Evolutionary conservation across 2,329 filamentous ascomycete genomes (phyloP), one percentile per base, ranked within the genome.

Genomic region (Diatrype stigma): DNA sequence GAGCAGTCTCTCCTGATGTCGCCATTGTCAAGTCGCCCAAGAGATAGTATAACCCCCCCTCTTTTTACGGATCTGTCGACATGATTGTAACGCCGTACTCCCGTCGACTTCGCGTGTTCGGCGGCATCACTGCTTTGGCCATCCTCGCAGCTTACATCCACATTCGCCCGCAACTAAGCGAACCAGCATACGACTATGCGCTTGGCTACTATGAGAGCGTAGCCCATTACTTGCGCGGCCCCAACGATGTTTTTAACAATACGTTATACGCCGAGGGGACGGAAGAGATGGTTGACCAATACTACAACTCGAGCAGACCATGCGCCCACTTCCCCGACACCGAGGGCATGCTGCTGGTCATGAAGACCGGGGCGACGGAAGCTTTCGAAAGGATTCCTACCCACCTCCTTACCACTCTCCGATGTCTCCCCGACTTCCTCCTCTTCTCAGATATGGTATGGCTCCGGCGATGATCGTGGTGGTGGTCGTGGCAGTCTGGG

Each of bases 351-450:
- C 68, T 76, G 30, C 65, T 83, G 26, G 71, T 83, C 50, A 76
- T 84, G 68, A 84, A 84, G 67, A 83, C 81, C 1, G 80, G 80
- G 44, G 78, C 79, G 2, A 80, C 78, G 42, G 79, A 82, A 60
- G 69, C 75, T 12, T 78, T 72, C 57, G 72, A 78, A 23, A 77
- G 77, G 55, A 63, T 84, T 3, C 79, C 80, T 7, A 77, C 76
- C 2, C 80, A 83, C 52, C 68, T 84, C 21, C 67, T 81, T 51
- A 81, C 80, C 2, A 74, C 74, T 11, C 63, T 82, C 49, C 74
- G 73, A 51, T 82, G 80, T 58, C 66, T 79, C n/a, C 69, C 73
- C 35, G 76, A 85, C 57, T 75, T 77, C 48, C 70, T 82, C 22
- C 68, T 83, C 51, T 86, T 82, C 61, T 79, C 77, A 2, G 81